Evolutionary conservation across 129 eudicot species (phyloP).

Genomic region (Tanacetum coccineum): DNA sequence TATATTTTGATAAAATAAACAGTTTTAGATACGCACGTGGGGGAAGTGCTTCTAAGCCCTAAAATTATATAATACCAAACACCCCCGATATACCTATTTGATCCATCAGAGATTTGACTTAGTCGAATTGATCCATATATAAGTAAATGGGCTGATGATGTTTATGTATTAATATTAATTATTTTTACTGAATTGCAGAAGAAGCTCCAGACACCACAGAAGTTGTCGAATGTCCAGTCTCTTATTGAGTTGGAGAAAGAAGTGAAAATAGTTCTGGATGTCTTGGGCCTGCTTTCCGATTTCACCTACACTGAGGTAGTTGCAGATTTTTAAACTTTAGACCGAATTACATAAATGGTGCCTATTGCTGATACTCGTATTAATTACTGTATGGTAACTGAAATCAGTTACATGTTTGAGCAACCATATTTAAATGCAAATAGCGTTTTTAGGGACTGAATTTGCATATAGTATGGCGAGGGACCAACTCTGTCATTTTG

Average conservation of each 20-base stretch:
- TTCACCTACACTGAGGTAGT: conserved; percentile 66
- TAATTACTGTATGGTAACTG: too few relatives aligned
- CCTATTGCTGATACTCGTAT: too few relatives aligned
- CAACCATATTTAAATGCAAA: too few relatives aligned
- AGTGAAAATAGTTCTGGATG: conserved; percentile 53
- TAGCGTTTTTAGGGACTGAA: too few relatives aligned
- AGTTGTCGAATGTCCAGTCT: conserved; percentile 36
- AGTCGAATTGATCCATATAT: not conserved
- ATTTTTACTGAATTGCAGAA: conserved; percentile 52
- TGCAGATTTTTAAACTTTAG: not conserved
- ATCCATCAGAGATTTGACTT: not conserved
- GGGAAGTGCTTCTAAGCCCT: too few relatives aligned
- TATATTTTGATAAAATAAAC: too few relatives aligned
- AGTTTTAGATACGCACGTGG: too few relatives aligned
- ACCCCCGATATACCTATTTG: too few relatives aligned
- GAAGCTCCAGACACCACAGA: conserved; percentile 60
- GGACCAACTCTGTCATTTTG: too few relatives aligned
- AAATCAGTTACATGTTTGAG: too few relatives aligned
- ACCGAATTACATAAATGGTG: not conserved
- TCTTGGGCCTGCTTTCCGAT: conserved; percentile 65
- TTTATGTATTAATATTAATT: not conserved
- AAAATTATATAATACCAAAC: too few relatives aligned
- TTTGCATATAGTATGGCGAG: too few relatives aligned
- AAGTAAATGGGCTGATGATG: conserved; percentile 1
- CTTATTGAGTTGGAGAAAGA: conserved; percentile 54